These are phyloP conservation scores for Ustilago vetiveriae DNA, from an alignment of 1,284 basidiomycete species.

Conservation along the genomic window DNA sequence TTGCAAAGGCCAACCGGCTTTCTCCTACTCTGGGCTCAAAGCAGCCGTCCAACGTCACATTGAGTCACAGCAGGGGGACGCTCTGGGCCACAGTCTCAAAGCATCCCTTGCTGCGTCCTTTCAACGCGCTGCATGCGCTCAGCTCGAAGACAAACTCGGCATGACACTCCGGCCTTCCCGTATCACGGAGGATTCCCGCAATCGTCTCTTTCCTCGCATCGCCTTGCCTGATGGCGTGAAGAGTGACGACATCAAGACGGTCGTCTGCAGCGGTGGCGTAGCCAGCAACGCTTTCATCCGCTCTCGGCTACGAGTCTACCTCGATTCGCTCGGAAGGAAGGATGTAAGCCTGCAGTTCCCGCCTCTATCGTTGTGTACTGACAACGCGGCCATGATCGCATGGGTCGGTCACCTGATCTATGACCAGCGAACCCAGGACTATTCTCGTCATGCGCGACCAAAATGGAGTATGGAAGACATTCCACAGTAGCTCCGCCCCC, in stretches of 20 bases:
- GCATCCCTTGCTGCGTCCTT: constrained; percentile 48
- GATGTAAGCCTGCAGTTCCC: constrained; percentile 58
- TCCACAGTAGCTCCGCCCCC: neutral
- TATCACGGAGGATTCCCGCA: constrained; percentile 2
- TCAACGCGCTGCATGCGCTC: constrained; percentile 57
- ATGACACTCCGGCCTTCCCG: constrained; percentile 27
- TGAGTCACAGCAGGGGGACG: constrained; percentile 2
- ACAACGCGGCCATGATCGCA: constrained; percentile 66
- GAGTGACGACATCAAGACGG: constrained; percentile 27
- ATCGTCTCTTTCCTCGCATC: constrained; percentile 21
- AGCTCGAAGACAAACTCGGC: constrained; percentile 59
- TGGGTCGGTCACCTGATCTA: constrained; percentile 57
- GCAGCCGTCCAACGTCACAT: constrained; percentile 44
- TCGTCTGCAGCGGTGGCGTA: constrained; percentile 64
- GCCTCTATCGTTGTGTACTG: constrained; percentile 59
- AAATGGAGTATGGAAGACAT: constrained; percentile 63
- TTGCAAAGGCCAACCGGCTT: constrained; percentile 43
- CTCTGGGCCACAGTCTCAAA: constrained; percentile 1
- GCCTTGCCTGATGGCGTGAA: constrained; percentile 1
- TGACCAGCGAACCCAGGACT: constrained; percentile 41
- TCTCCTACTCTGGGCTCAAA: constrained; percentile 63
- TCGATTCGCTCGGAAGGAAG: constrained; percentile 26
- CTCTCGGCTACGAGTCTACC: constrained; percentile 22
- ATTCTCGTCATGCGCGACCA: constrained; percentile 43
- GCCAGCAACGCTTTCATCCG: constrained; percentile 59